Percentiles rank a stretch among this genome's conserved stretches.
Conservation (phyloP, 1,139 yeast species). For the Sugiyamaella neomexicana region DNA sequence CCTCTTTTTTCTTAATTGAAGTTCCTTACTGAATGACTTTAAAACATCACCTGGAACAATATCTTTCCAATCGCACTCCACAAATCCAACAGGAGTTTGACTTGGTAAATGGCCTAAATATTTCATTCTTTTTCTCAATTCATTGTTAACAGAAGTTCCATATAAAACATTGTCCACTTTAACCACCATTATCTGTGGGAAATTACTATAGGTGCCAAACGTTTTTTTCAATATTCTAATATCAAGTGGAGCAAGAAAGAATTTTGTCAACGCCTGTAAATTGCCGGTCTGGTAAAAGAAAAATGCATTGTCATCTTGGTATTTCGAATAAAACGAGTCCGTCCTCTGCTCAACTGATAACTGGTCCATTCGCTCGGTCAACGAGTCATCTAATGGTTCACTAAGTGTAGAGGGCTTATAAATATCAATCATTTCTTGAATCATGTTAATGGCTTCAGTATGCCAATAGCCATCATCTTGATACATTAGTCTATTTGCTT, state of each 20-base stretch:
- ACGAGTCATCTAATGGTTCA: background rate
- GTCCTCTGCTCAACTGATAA: too few species aligned
- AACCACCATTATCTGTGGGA: slow-evolving; percentile 65
- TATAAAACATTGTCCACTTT: slow-evolving; percentile 69
- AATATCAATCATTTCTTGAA: slow-evolving; percentile 46
- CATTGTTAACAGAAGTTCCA: slow-evolving; percentile 57
- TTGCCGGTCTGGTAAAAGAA: slow-evolving; percentile 69
- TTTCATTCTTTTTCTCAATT: slow-evolving; percentile 61
- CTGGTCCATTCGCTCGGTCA: slow-evolving; percentile 1
- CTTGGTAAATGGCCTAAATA: slow-evolving; percentile 79
- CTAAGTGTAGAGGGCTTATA: background rate
- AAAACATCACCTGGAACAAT: slow-evolving; percentile 55
- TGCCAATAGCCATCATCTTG: slow-evolving; percentile 62
- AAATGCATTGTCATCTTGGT: slow-evolving; percentile 46
- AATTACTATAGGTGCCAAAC: slow-evolving; percentile 59
- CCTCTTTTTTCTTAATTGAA: slow-evolving; percentile 58
- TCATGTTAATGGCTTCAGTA: slow-evolving; percentile 56
- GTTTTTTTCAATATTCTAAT: slow-evolving; percentile 66
- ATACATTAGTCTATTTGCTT: slow-evolving; percentile 58
- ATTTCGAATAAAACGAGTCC: slow-evolving; percentile 11
- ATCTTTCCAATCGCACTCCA: slow-evolving; percentile 82
- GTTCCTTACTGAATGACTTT: slow-evolving; percentile 55
- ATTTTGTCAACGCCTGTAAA: slow-evolving; percentile 63
- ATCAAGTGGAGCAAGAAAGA: slow-evolving; percentile 75
- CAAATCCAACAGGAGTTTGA: slow-evolving; percentile 79